Percentiles rank a stretch among this genome's conserved stretches.
phyloP scores from a whole-genome alignment of 192 early-diverging fungal species.

The Coemansia furcata region DNA sequence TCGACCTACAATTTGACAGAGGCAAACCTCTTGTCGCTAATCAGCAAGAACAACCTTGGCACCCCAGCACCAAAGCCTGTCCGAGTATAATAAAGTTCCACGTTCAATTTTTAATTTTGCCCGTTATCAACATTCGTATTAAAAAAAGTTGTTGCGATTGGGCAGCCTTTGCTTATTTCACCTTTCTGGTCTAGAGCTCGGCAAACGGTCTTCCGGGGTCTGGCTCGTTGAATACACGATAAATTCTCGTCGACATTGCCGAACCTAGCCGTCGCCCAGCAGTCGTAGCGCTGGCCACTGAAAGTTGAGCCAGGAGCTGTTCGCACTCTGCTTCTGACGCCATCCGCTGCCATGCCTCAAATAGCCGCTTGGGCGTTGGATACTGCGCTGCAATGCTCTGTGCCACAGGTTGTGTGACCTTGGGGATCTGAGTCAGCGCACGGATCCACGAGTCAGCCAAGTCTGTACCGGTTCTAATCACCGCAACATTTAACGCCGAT shows the following conservation, averaged over 20 bases:
- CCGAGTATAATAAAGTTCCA: background rate
- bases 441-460: conserved; percentile 34
- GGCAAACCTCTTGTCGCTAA: conserved; percentile 19
- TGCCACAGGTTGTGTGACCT: conserved; percentile 34
- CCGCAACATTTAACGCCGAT: conserved; percentile 9
- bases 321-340: background rate
- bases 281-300: conserved; percentile 11
- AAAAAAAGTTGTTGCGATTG: no score
- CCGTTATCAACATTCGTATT: background rate
- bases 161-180: no score
- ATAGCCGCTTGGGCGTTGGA: conserved; percentile 30
- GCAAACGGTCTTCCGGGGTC: conserved; percentile 24
- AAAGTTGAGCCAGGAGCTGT: conserved; percentile 22
- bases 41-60: conserved; percentile 26
- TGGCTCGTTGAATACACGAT: conserved; percentile 24
- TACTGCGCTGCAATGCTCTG: conserved; percentile 28
- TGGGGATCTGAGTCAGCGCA: conserved; percentile 41
- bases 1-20: no score
- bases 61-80: conserved; percentile 36
- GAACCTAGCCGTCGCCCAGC: conserved; percentile 30
- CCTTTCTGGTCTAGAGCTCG: conserved; percentile 9
- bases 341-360: conserved; percentile 24
- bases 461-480: conserved; percentile 28
- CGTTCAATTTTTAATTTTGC: background rate
- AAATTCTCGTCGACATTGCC: conserved; percentile 30